Percentiles rank a stretch among this genome's conserved stretches.
Evolutionary conservation across 352 stramenopile genomes (phyloP).

Genomic region (Nothophytophthora sp.): DNA sequence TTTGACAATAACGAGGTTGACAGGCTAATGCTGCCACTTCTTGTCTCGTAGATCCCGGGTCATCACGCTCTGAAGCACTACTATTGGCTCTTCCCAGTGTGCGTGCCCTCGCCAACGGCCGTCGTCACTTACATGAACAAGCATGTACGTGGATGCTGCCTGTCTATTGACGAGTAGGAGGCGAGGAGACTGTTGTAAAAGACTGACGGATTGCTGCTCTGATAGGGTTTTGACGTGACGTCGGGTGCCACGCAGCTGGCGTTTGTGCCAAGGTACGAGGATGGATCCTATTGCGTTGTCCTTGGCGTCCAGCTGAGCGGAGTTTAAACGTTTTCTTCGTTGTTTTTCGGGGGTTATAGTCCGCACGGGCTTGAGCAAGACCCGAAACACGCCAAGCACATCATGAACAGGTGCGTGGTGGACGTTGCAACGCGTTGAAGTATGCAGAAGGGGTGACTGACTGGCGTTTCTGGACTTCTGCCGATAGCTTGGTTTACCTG

Average conservation of each 20-base stretch:
- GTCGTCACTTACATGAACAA: slow-evolving; percentile 77
- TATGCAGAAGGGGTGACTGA: neutral
- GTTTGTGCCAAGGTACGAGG: slow-evolving; percentile 60
- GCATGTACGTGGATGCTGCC: slow-evolving; percentile 32
- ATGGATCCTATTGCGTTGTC: neutral
- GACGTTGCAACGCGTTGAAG: neutral
- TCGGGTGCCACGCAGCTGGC: slow-evolving; percentile 72
- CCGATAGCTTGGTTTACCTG: slow-evolving; percentile 68
- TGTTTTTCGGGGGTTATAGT: slow-evolving; percentile 15
- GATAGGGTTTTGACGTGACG: slow-evolving; percentile 80
- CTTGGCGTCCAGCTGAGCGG: too few species aligned
- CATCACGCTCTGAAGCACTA: slow-evolving; percentile 60
- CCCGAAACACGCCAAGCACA: slow-evolving; percentile 59
- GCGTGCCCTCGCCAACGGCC: slow-evolving; percentile 50
- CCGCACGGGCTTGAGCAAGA: slow-evolving; percentile 51
- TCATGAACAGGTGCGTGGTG: slow-evolving; percentile 67
- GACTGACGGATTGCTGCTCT: neutral
- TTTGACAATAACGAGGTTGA: neutral
- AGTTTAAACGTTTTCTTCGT: neutral
- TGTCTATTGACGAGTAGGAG: neutral
- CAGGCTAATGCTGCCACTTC: neutral
- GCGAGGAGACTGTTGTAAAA: neutral
- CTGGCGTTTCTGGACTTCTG: slow-evolving; percentile 1
- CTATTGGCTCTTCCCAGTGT: slow-evolving; percentile 85
- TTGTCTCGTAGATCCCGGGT: slow-evolving; percentile 53